Base-by-base conservation (phyloP, 2,329 filamentous ascomycete genomes). In the Eurotiales sp. region DNA sequence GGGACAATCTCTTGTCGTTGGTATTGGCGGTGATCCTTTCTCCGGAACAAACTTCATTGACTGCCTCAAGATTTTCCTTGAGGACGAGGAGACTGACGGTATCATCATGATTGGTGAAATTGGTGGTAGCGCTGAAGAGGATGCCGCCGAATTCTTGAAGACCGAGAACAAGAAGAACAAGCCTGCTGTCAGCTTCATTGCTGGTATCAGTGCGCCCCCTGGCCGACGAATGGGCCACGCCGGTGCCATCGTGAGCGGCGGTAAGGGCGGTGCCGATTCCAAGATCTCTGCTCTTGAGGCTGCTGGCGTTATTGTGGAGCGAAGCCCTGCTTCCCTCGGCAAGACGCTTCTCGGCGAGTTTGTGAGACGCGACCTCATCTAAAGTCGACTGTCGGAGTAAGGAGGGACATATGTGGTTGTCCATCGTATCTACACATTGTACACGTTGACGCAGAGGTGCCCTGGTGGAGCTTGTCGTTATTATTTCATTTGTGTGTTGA, bases 71-170 rank as follows among this genome's bases (percentile, higher is more conserved):
- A 90, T 97, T 70, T 99, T 99, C 84, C 84, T 96, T 64, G 81
- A 95, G 73, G 93, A 99, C 73, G 82, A 87, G 72, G 90, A 96
- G 78, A 99, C 93, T 34, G 93, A 99, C 71, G 93, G 93, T 70
- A 96, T 99, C 77, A 96, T 99, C 79, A 96, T 99, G 93, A 97
- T 99, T 72, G 93, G 93, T 70, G 93, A 97, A 80, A 97, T 99
- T 71, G 93, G 93, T 75, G 93, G 93, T 58, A 89, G 88, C 55
- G 93, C 93, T 54, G 93, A 99, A 79, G 93, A 99, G 79, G 93
- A 99, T 66, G 93, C 93, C 34, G 92, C 93, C 65, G 93, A 97
- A 66, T 99, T 95, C 82, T 78, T 97, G 70, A 90, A 88, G 79
- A 80, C 84, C 71, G 83, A 93, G 81, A 97, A 99, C 83, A 91